Evolutionary conservation across 768 basidiomycete genomes (phyloP), one percentile per base, ranked within the genome.

Genomic region (Collybiopsis confluens): DNA sequence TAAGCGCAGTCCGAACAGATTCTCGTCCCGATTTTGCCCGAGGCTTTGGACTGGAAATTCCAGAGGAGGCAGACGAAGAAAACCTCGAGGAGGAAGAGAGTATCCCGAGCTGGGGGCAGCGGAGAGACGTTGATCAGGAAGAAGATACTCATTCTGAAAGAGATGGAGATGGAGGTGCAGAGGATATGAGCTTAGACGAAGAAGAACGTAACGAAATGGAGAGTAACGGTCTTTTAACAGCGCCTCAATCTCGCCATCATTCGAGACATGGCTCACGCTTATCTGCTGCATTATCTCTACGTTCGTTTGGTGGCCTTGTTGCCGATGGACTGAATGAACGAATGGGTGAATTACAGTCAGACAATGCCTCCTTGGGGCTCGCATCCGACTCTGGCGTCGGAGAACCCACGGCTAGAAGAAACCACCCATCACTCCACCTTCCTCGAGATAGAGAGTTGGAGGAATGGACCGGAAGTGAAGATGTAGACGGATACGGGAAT

Each of bases 391-490:
- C n/a, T 10, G 43, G 9, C 11, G 27, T 33, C 18, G 43, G 36
- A 45, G 56, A 30, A 35, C 54, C 27, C 45, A 41, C 62, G 40
- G 51, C 59, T 55, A 24, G 52, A 55, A 45, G 68, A 69, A 47
- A 62, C 62, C 45, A 49, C 53, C 41, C 65, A 59, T 36, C 63
- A 33, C 42, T 53, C 67, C 68, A 23, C 69, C 20, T 49, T 26
- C 48, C 11, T 9, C 54, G 56, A 4, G 71, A 70, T 5, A 66
- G 65, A 36, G 64, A 66, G 6, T 61, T 70, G 26, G 85, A 74
- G 5, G 90, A 91, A 59, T 91, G 90, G 90, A 92, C 90, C 3
- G 90, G 86, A 15, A 88, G 88, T 37, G 90, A 92, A 64, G 90
- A 90, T 63, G 61, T 82, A 55, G 76, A 75, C 72, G 55, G 75